Evolutionary conservation across 2,329 filamentous ascomycete genomes (phyloP), one percentile per base, ranked within the genome.

Genomic region (Penicillium sp.): DNA sequence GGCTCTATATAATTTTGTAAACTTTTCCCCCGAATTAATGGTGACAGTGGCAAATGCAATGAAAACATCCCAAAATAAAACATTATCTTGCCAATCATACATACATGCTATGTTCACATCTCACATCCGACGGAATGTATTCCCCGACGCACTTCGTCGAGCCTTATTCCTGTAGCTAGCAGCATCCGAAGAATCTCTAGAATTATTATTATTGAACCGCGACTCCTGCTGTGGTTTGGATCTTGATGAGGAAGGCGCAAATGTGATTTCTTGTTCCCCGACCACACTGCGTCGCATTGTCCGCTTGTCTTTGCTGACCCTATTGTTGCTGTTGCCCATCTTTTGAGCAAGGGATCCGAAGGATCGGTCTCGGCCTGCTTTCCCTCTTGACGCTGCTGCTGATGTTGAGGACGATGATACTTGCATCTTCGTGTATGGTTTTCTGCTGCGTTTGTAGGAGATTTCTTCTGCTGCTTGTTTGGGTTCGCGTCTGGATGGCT

Each of bases 201-300:
- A 18, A 18, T 33, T 6, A 9, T 47, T 35, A 18, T 33, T 6
- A 9, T 47, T 35, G 26, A 12, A 43, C n/a, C 35, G 33, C 20
- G 21, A 9, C 12, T 47, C 24, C 20, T 55, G 52, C 20, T 42
- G 52, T 30, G 33, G 23, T 33, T 16, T 55, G 18, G 45, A 26
- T 40, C 33, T 26, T 14, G 52, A 55, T n/a, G 52, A 47, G 30
- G 52, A 71, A 0, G 84, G 83, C 52, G 77, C 80, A 70, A 87
- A 87, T 0, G 82, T 83, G 58, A 87, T 78, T 61, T 85, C 80
- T 63, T 82, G 78, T 60, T 80, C 78, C 16, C 78, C 78, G 24
- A 77, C 75, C 1, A 73, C 74, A 48, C 65, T 64, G 23, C 66
- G 65, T 18, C 69, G 66, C 23, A 35, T 38, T 23, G 48, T 9